Conservation (phyloP, 306 rosid genomes). For the Cicer pinnatifidum region DNA sequence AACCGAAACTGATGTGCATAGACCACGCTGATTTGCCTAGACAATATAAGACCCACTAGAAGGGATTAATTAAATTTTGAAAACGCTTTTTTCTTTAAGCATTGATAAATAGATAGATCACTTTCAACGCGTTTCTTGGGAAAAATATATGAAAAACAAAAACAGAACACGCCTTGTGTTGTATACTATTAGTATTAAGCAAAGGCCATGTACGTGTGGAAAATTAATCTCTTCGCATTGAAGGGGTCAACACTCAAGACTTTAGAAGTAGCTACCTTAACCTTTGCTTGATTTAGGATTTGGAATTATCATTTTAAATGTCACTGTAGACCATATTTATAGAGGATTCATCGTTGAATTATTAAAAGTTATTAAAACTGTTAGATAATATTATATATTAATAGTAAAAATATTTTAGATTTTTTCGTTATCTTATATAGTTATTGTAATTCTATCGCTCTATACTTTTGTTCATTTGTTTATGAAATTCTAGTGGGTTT, state of each 20-base stretch:
- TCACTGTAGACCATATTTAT: too few species aligned
- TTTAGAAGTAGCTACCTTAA: neutral
- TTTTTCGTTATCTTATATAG: too few species aligned
- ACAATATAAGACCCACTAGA: slow-evolving; percentile 31
- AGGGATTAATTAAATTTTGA: neutral
- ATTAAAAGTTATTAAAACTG: too few species aligned
- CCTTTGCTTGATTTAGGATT: neutral
- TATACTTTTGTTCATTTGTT: too few species aligned
- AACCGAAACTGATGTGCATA: neutral
- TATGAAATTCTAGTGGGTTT: too few species aligned
- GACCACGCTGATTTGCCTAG: slow-evolving; percentile 58
- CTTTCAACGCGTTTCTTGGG: slow-evolving; percentile 39
- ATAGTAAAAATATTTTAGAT: too few species aligned
- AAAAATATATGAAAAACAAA: neutral
- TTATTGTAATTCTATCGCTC: too few species aligned
- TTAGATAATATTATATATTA: too few species aligned
- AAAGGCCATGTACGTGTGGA: slow-evolving; percentile 26
- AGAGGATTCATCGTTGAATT: too few species aligned
- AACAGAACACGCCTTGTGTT: slow-evolving; percentile 33
- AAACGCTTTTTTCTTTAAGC: slow-evolving; percentile 4
- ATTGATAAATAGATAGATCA: slow-evolving; percentile 14
- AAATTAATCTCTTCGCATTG: slow-evolving; percentile 26
- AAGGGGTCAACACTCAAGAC: slow-evolving; percentile 43
- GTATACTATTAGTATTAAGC: neutral
- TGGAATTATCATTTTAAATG: neutral